Evolutionary conservation across 257 asterid species (phyloP).

Genomic region (Mentha longifolia): DNA sequence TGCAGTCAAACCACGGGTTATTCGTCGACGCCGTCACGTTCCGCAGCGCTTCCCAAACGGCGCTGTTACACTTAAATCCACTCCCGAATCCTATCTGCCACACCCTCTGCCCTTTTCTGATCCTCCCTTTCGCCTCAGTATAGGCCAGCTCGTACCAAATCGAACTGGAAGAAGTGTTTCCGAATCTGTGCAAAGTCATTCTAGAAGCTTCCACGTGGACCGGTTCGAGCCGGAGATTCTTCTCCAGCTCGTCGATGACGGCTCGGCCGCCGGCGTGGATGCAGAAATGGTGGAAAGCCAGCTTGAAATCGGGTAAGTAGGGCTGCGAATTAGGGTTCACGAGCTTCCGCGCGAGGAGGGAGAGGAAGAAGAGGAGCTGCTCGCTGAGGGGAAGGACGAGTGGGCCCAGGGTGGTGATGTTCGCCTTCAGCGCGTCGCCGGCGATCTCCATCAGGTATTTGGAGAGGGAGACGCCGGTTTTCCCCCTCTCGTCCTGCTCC

Average conservation of each 20-base stretch:
- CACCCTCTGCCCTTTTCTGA: constrained; percentile 42
- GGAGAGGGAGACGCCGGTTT: constrained; percentile 37
- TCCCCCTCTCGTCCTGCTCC: constrained; percentile 34
- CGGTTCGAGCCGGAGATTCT: constrained; percentile 35
- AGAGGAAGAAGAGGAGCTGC: constrained; percentile 31
- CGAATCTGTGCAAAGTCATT: constrained; percentile 51
- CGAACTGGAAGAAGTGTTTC: constrained; percentile 47
- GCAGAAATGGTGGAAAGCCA: constrained; percentile 46
- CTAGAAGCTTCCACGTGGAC: constrained; percentile 44
- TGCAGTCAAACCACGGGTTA: constrained; percentile 45
- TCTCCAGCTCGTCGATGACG: constrained; percentile 48
- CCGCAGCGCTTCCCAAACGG: constrained; percentile 39
- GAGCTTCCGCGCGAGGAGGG: constrained; percentile 31
- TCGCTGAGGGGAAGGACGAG: constrained; percentile 42
- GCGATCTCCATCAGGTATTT: constrained; percentile 43
- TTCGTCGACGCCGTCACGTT: constrained; percentile 30
- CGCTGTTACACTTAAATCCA: constrained; percentile 49
- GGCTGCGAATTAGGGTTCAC: constrained; percentile 29
- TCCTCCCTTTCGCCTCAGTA: constrained; percentile 43
- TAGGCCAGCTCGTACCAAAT: constrained; percentile 46
- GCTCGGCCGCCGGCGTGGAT: constrained; percentile 50
- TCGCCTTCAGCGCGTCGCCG: constrained; percentile 38
- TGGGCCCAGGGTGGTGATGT: constrained; percentile 44
- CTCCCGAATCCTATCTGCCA: constrained; percentile 53
- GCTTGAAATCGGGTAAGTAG: constrained; percentile 47